Percentiles rank a stretch among this genome's conserved stretches.
These are phyloP conservation scores for Orbilia javanica DNA, from an alignment of 2,329 filamentous ascomycete species.

Conservation along the genomic window DNA sequence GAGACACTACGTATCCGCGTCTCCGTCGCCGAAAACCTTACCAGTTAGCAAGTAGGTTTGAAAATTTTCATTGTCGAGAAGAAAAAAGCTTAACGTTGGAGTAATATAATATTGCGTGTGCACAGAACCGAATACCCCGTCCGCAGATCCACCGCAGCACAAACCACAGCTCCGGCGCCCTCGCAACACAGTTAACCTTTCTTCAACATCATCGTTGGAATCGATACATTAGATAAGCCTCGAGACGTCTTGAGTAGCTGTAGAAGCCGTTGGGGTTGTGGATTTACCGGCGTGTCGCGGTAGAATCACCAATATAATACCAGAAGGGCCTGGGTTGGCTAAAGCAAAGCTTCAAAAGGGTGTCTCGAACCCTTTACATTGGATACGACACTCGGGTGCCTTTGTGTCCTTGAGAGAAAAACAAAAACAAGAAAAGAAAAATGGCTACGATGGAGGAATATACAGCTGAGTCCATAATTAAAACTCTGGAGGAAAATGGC, in stretches of 20 bases:
- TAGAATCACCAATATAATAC: background rate
- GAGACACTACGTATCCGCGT: constrained; percentile 17
- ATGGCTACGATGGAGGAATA: constrained; percentile 32
- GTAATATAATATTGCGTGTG: background rate
- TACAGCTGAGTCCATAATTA: constrained; percentile 75
- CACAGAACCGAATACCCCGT: constrained; percentile 6
- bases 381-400: background rate
- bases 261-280: background rate
- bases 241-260: background rate
- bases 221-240: background rate
- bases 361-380: background rate
- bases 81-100: constrained; percentile 23
- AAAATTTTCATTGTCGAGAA: constrained; percentile 20
- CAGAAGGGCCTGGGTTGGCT: background rate
- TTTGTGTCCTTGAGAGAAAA: background rate
- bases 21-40: constrained; percentile 16
- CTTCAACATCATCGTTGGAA: background rate
- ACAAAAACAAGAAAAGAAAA: background rate
- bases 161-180: background rate
- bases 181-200: constrained; percentile 30
- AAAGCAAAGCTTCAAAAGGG: background rate
- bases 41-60: constrained; percentile 5
- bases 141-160: background rate
- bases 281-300: background rate
- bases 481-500: constrained; percentile 70